phyloP scores from a whole-genome alignment of 1,284 basidiomycete genomes.

The Inonotus hispidus region DNA sequence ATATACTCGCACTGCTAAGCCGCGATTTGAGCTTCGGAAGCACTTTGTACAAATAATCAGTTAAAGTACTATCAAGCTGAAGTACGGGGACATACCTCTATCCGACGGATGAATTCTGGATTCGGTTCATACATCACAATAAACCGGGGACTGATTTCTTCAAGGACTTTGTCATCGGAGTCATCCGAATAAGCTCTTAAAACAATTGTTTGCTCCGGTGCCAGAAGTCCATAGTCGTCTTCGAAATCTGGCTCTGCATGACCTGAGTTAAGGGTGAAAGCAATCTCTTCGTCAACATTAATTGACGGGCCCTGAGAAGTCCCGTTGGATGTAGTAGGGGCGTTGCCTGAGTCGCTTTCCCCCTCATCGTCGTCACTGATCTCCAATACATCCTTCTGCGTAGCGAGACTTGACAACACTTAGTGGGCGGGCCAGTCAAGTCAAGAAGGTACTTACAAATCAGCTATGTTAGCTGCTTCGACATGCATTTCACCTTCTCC shows the following conservation, averaged over 20 bases:
- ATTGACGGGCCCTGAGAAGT: constrained; percentile 28
- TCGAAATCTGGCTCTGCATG: constrained; percentile 54
- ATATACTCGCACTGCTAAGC: constrained; percentile 85
- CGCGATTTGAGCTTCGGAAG: constrained; percentile 77
- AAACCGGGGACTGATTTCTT: constrained; percentile 87
- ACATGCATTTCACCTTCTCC: constrained; percentile 39
- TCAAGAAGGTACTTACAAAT: constrained; percentile 45
- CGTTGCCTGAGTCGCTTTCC: constrained; percentile 14
- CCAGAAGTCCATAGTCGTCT: constrained; percentile 76
- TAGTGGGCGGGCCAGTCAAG: background rate
- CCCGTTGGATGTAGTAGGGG: background rate
- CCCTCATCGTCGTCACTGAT: constrained; percentile 20
- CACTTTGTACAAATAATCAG: constrained; percentile 45
- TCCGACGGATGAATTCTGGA: constrained; percentile 85
- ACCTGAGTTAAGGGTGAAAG: constrained; percentile 15
- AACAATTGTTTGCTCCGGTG: constrained; percentile 77
- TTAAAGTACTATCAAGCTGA: background rate
- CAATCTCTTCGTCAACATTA: constrained; percentile 29
- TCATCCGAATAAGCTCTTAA: constrained; percentile 90
- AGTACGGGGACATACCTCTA: constrained; percentile 61
- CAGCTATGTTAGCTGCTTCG: constrained; percentile 51
- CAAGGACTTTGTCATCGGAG: constrained; percentile 84
- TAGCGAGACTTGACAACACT: constrained; percentile 7
- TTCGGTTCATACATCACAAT: constrained; percentile 96
- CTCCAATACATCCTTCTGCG: constrained; percentile 12